phyloP scores from a whole-genome alignment of 2,329 filamentous ascomycete species.

The Zymoseptoria ardabiliae region DNA sequence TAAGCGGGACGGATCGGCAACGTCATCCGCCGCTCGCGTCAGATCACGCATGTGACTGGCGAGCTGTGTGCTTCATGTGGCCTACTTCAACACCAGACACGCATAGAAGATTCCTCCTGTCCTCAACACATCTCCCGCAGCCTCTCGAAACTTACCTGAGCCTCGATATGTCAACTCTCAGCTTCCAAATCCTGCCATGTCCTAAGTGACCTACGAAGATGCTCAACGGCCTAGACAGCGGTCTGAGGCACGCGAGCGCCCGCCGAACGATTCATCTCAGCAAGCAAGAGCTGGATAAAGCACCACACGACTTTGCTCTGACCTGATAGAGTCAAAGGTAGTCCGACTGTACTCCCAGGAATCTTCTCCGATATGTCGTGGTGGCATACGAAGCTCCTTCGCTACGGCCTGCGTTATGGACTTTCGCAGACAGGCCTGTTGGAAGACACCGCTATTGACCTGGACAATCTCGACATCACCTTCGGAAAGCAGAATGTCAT shows the following conservation, averaged over 20 bases:
- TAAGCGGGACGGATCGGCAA: background rate
- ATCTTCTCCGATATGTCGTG: slow-evolving; percentile 29
- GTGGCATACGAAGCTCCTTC: slow-evolving; percentile 75
- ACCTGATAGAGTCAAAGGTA: background rate
- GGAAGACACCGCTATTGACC: slow-evolving; percentile 77
- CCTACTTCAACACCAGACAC: background rate
- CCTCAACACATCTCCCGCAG: background rate
- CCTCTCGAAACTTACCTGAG: background rate
- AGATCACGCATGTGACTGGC: background rate
- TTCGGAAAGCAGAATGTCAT: slow-evolving; percentile 75
- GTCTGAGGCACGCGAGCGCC: background rate
- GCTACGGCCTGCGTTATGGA: slow-evolving; percentile 55
- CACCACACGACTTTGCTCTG: background rate
- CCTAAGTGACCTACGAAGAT: background rate
- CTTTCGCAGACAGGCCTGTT: slow-evolving; percentile 77
- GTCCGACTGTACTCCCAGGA: background rate
- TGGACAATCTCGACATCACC: slow-evolving; percentile 77
- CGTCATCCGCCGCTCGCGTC: background rate
- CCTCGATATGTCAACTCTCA: background rate
- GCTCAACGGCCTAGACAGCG: background rate
- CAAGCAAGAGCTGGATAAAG: background rate
- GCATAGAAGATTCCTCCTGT: background rate
- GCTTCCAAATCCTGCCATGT: background rate
- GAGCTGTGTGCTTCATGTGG: background rate
- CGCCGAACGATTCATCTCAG: background rate